These are phyloP conservation scores for Chlamydomonas sphaeroides DNA, from an alignment of 139 green algal genomes.

Conservation along the genomic window DNA sequence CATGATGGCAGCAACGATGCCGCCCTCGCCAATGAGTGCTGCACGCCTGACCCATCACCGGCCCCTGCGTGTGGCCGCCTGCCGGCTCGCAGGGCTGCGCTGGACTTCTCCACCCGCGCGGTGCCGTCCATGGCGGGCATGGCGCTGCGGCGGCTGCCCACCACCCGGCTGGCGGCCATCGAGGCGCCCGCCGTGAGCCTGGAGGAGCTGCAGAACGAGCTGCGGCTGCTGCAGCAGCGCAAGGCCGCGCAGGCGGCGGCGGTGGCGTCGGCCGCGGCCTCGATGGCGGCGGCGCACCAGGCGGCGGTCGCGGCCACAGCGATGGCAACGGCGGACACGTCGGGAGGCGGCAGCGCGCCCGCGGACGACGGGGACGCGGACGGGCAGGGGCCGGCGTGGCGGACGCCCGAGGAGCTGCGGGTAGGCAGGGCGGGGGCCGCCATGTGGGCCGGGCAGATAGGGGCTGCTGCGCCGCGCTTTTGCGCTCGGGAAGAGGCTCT, in stretches of 20 bases:
- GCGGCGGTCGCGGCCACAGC: not conserved
- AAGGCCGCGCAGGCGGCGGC: constrained; percentile 31
- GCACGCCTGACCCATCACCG: no score
- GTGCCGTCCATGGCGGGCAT: constrained; percentile 26
- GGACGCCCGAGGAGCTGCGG: constrained; percentile 15
- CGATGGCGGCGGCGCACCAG: not conserved
- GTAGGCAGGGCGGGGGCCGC: not conserved
- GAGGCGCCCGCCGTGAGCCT: constrained; percentile 14
- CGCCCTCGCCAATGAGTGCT: no score
- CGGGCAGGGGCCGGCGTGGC: not conserved
- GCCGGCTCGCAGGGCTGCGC: constrained; percentile 12
- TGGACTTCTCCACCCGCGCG: constrained; percentile 42
- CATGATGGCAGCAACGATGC: no score
- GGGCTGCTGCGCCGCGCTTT: no score
- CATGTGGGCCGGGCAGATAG: no score
- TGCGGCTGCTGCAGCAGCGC: constrained; percentile 41
- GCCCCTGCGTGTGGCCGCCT: no score
- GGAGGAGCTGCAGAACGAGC: constrained; percentile 12
- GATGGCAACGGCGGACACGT: not conserved
- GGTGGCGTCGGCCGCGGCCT: not conserved
- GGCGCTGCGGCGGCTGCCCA: constrained; percentile 2
- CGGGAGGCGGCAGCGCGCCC: no score
- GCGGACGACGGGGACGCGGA: not conserved
- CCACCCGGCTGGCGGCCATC: constrained; percentile 32
- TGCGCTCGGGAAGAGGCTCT: no score